Evolutionary conservation across 306 rosid genomes (phyloP), one percentile per base, ranked within the genome.

Genomic region (Prunus kanzakura): DNA sequence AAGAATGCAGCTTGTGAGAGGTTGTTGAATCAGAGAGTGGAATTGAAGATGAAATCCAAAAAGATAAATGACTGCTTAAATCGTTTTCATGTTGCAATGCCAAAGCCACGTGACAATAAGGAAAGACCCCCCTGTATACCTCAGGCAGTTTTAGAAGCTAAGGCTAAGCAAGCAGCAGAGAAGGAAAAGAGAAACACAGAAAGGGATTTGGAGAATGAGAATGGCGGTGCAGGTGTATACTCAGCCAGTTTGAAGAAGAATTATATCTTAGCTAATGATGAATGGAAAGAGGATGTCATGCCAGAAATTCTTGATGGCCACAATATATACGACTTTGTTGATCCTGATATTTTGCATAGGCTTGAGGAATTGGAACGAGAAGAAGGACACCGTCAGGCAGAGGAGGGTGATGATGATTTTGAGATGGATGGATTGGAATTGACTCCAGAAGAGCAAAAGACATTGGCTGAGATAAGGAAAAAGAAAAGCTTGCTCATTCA

Each of bases 231-330:
- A 1, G 97, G 98, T 74, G 97, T 91, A 20, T 93, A 91, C 82
- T 87, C 97, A 8, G 90, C 91, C 73, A 93, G 86, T 86, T 84
- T 91, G 76, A 86, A 86, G 85, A 93, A 93, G 90, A 52, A 86
- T 43, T 89, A 89, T 75, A 85, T 93, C 68, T 79, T 93, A 55
- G 91, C 93, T 57, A 15, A 85, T 77, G 98, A 93, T 75, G 97
- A 87, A 79, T 91, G 98, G 98, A 93, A 93, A 79, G 92, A 93
- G 74, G 98, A 91, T 65, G 38, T 84, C 18, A 80, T 89, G 76
- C 98, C 98, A 9, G 98, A 93, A 83, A 93, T 91, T 80, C 77
- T 93, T 63, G 98, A 93, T 80, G 98, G 98, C 20, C 96, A 93
- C 82, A 93, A 93, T 61, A 96, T 93, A 29, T 89, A 81, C 79